Base-by-base conservation (phyloP, 306 rosid species). In the Abrus pulchellus region DNA sequence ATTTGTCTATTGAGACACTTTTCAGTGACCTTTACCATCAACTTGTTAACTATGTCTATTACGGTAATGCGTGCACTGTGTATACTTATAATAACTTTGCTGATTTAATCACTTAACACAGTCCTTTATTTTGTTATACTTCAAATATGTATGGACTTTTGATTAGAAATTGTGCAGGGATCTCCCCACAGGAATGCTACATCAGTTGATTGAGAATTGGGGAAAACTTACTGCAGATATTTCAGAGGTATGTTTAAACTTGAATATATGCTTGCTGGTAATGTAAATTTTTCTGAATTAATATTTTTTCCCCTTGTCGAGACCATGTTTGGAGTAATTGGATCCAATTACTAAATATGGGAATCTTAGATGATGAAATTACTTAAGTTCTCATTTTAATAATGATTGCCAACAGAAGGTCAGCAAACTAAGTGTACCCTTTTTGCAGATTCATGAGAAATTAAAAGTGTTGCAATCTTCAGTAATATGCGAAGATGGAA, bases 131-230 rank as follows among this genome's bases (percentile, higher is more conserved):
- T 55, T 62, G 44, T 32, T 79, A 53, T 47, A 66, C 50, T 74
- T 79, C 48, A 68, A 54, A 48, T 44, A 49, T 41, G 12, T 80
- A n/a, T 41, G 29, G 38, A 80, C 43, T 76, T 52, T 56, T 79
- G 62, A 80, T 59, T 84, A 69, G 54, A 68, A 81, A 76, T 83
- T 75, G 62, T 83, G 77, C 89, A 95, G 99, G 93, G 94, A 89
- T 82, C 95, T 93, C 78, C 91, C 97, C 5, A 68, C 89, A 40
- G 79, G 82, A 80, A 81, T 48, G 68, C 89, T 95, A 52, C 74
- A 65, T 76, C 92, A 82, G 82, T 75, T 95, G 90, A 87, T 93
- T 32, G 76, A 84, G 83, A 85, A 84, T 79, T 95, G 98, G 99
- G 87, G 87, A 88, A 86, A 86, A 45, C 73, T 87, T 76, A 89